phyloP scores from a whole-genome alignment of 805 yeast species.

The Kodamaea restingae region DNA sequence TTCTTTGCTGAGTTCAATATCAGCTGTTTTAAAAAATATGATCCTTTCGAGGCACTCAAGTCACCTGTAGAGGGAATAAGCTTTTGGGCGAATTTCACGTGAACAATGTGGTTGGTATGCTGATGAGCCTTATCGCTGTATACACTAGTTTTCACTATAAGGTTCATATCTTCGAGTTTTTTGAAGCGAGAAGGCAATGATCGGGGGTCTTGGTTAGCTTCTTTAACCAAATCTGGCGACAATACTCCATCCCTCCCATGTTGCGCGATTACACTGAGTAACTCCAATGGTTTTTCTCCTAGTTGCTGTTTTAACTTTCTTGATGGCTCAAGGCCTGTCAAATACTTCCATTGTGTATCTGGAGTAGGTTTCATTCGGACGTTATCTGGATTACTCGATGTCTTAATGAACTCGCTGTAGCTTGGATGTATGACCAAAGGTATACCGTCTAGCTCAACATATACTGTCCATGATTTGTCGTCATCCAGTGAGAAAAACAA shows the following conservation, averaged over 20 bases:
- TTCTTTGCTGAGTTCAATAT: conserved; percentile 49
- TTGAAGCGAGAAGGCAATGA: conserved; percentile 63
- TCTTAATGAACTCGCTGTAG: conserved; percentile 16
- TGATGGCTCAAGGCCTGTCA: conserved; percentile 48
- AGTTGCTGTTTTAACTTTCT: conserved; percentile 47
- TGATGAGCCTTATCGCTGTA: conserved; percentile 40
- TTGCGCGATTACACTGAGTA: conserved; percentile 58
- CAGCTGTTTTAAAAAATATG: conserved; percentile 26
- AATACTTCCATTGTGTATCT: conserved; percentile 52
- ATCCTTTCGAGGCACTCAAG: conserved; percentile 18
- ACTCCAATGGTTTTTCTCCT: conserved; percentile 52
- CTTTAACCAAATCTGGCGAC: conserved; percentile 51
- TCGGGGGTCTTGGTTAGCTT: conserved; percentile 66
- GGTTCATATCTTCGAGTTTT: conserved; percentile 46
- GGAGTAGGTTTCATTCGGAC: conserved; percentile 39
- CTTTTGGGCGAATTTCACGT: conserved; percentile 41
- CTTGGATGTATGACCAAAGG: conserved; percentile 16
- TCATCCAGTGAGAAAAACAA: conserved; percentile 22
- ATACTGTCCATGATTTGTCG: conserved; percentile 11
- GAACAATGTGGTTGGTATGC: conserved; percentile 51
- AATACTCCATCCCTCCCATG: conserved; percentile 54
- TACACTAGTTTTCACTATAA: conserved; percentile 39
- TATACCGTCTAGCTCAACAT: conserved; percentile 13
- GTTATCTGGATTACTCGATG: conserved; percentile 15
- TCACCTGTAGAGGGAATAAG: conserved; percentile 19